phyloP scores from a whole-genome alignment of 768 basidiomycete species.

The Tylopilus intermedius region DNA sequence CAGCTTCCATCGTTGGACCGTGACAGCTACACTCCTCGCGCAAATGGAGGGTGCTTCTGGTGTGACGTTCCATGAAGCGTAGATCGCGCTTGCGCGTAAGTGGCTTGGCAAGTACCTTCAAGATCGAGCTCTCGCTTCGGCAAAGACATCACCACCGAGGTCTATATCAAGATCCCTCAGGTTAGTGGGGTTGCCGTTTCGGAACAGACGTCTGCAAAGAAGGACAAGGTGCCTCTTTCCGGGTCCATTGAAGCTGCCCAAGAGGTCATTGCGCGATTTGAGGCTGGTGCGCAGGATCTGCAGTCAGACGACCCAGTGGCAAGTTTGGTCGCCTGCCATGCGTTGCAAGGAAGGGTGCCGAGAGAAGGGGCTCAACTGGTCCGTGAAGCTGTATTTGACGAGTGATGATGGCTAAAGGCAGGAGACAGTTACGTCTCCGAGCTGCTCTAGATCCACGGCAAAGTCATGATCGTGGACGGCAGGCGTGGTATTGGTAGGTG shows the following conservation, averaged over 20 bases:
- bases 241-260: slow-evolving; percentile 63
- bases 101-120: slow-evolving; percentile 62
- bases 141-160: slow-evolving; percentile 40
- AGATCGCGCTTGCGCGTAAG: slow-evolving; percentile 74
- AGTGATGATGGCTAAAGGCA: slow-evolving; percentile 4
- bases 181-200: slow-evolving; percentile 48
- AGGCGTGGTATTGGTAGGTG: slow-evolving; percentile 76
- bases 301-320: slow-evolving; percentile 60
- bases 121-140: too few species aligned
- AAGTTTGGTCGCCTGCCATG: slow-evolving; percentile 80
- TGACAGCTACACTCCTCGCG: slow-evolving; percentile 47
- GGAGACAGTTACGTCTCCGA: slow-evolving; percentile 68
- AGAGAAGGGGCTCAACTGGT: slow-evolving; percentile 79
- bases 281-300: slow-evolving; percentile 53
- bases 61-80: slow-evolving; percentile 79
- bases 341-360: slow-evolving; percentile 54
- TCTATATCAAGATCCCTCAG: slow-evolving; percentile 54
- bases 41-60: slow-evolving; percentile 71
- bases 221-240: slow-evolving; percentile 66
- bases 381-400: slow-evolving; percentile 32
- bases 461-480: slow-evolving; percentile 95
- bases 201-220: slow-evolving; percentile 50
- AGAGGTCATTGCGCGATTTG: slow-evolving; percentile 64
- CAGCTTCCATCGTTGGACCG: background rate
- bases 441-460: slow-evolving; percentile 77